These are phyloP conservation scores for Hymenoscyphus fructigenus DNA, from an alignment of 2,329 filamentous ascomycete species.

Conservation along the genomic window DNA sequence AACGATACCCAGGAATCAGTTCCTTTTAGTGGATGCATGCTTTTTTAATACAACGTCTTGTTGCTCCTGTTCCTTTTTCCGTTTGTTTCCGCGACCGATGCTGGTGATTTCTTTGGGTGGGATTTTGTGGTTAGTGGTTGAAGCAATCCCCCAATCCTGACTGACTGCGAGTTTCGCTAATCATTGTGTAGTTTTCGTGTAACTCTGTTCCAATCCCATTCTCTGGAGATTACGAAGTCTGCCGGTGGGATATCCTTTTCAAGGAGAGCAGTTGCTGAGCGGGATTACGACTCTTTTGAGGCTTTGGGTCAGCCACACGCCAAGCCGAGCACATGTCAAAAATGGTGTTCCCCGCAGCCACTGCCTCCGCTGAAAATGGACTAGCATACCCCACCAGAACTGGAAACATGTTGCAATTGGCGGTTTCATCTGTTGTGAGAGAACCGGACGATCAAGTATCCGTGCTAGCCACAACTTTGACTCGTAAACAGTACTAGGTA, in stretches of 20 bases:
- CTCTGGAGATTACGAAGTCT: background rate
- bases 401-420: conserved; percentile 1
- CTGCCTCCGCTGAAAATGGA: too few relatives aligned
- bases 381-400: background rate
- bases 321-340: conserved; percentile 1
- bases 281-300: background rate
- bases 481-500: background rate
- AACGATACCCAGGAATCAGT: conserved; percentile 2
- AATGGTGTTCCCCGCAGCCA: too few relatives aligned
- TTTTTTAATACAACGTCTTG: background rate
- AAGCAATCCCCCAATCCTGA: too few relatives aligned
- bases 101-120: background rate
- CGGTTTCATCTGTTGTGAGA: background rate
- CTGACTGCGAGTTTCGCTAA: too few relatives aligned
- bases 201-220: background rate
- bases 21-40: background rate
- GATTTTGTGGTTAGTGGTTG: background rate
- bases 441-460: conserved; percentile 12
- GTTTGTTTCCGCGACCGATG: background rate
- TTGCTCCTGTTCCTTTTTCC: background rate
- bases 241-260: too few relatives aligned
- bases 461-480: conserved; percentile 9
- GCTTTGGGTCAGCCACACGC: background rate
- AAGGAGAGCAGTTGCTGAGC: too few relatives aligned
- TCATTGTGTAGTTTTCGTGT: too few relatives aligned